These are phyloP conservation scores for Fusarium cyanostomum DNA, from an alignment of 2,329 filamentous ascomycete genomes.

Conservation along the genomic window DNA sequence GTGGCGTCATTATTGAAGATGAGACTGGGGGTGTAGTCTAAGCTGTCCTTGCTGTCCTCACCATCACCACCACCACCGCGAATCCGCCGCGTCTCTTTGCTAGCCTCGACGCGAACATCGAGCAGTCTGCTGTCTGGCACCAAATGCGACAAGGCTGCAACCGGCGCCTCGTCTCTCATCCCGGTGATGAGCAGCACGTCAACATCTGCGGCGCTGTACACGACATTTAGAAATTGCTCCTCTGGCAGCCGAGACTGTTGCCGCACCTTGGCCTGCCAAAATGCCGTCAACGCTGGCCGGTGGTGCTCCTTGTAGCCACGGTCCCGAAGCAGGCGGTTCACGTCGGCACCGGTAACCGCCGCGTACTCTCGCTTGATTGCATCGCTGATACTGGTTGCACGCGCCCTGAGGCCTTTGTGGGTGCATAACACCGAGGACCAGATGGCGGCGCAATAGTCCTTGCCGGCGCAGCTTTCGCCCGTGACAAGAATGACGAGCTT, in stretches of 20 bases:
- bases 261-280: constrained; percentile 58
- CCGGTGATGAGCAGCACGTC: constrained; percentile 70
- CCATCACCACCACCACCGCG: constrained; percentile 37
- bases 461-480: constrained; percentile 64
- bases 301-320: constrained; percentile 71
- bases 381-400: constrained; percentile 48
- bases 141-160: constrained; percentile 62
- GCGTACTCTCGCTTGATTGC: constrained; percentile 67
- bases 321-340: constrained; percentile 59
- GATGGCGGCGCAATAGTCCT: constrained; percentile 66
- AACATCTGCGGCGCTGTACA: constrained; percentile 52
- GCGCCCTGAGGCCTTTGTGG: constrained; percentile 48
- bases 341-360: constrained; percentile 56
- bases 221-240: constrained; percentile 60
- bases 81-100: constrained; percentile 46
- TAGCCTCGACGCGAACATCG: constrained; percentile 61
- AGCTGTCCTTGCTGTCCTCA: constrained; percentile 9
- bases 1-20: constrained; percentile 61
- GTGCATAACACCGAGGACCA: constrained; percentile 57
- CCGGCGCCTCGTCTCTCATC: constrained; percentile 68
- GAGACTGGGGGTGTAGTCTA: constrained; percentile 53
- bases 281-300: constrained; percentile 60
- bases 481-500: constrained; percentile 67
- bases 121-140: constrained; percentile 62
- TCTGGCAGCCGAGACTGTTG: constrained; percentile 57